Evolutionary conservation across 2,329 filamentous ascomycete species (phyloP), one percentile per base, ranked within the genome.

Genomic region (Grosmannia penicillata): DNA sequence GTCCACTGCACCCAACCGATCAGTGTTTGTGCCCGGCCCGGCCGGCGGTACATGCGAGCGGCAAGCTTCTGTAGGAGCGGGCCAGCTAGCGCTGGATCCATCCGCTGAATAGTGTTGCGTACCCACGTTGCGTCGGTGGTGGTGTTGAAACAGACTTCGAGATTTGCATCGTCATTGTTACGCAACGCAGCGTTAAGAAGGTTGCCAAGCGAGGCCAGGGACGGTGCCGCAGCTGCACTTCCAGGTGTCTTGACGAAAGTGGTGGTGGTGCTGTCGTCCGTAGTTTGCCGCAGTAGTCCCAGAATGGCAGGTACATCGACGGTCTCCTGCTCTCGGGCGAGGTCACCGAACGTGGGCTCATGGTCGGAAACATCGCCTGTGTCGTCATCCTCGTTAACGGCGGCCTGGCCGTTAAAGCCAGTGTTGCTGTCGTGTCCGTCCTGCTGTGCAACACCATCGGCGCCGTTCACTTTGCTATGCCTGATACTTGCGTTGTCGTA

Each of bases 1-100:
- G 85, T 89, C 84, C 86, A 94, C 59, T 95, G 87, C 31, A 96
- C 82, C 87, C 91, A 98, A 14, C 82, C 75, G 71, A 95, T 87
- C 24, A 98, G 72, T 53, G 79, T 83, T 37, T 87, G 86, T 13
- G 91, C 89, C 39, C 91, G 75, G 4, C 89, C 91, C 1, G 91
- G 91, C 32, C 85, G 76, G 47, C 81, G 75, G 59, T 94, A 80
- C 55, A 98, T 73, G 42, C 87, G 74, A 49, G 93, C 82, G 8
- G 91, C 84, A 37, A 98, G 72, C 57, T 84, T 86, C 51, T 78
- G 76, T 41, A 98, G 72, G 9, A 98, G 70, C 8, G 65, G 70
- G 26, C 77, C 79, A 7, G 91, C 87, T 19, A 95, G 75, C 4
- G 77, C 71, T 22, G 86, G 93, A 49, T 93, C 85, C 42, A 96